Base-by-base conservation (phyloP, 306 rosid species). In the Prunus davidiana region DNA sequence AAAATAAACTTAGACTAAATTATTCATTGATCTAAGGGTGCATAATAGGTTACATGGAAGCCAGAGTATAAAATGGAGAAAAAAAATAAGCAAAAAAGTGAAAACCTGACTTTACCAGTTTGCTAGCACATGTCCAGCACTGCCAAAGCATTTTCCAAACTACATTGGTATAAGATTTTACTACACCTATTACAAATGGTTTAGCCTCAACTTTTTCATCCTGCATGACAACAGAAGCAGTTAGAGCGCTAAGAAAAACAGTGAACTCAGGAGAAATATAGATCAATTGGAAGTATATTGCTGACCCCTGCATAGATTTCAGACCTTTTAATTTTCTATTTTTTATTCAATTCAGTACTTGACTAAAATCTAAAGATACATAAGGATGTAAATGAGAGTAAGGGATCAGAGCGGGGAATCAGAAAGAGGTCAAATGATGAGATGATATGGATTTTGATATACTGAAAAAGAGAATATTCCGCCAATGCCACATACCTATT, bases 141-240 rank as follows among this genome's bases (percentile, higher is more conserved):
- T 10, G 64, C 24, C 64, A 3, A 57, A 57, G 7, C 66, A 61
- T 25, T 25, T 61, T 61, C 28, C 41, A 25, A 3, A 3, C 43
- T 61, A 13, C n/a, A 0, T 61, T 61, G 0, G 41, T 25, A 0
- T 27, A 27, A 13, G 20, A 3, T 24, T 27, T 61, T 27, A 61
- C 41, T 25, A 28, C 66, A 12, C 38, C 28, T 0, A 58, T 0
- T 50, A 0, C n/a, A 19, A 51, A 51, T 27, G 54, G 18, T 72
- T 65, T 56, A 38, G 63, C 52, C 15, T 54, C 45, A 18, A 32
- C 51, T 49, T 64, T 20, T 56, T 79, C 30, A 73, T 73, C 78
- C 82, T 79, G 78, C 64, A 30, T 55, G 70, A 73, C 64, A 73
- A 30, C 11, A n/a, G 49, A 30, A 28, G 38, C 82, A 28, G 62